Evolutionary conservation across 768 basidiomycete species (phyloP), one percentile per base, ranked within the genome.

Genomic region (Pulveroboletus sp.): DNA sequence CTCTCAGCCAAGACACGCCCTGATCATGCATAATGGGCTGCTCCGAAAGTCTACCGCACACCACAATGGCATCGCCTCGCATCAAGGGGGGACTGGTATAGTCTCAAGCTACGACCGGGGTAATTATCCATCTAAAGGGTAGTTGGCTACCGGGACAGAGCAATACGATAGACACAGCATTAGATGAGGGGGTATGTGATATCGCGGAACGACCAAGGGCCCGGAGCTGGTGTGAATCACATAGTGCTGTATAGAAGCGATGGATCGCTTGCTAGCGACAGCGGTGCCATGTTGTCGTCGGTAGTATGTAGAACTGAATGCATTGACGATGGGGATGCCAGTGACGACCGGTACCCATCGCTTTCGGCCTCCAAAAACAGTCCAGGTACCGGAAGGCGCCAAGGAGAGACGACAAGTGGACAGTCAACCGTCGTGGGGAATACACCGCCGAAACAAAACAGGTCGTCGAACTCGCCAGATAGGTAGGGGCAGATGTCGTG

Each of bases 291-390:
- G 10, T 57, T 50, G 15, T 57, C 51, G 24, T 48, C 41, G 26
- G 43, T 26, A 24, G 46, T 26, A 50, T 57, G 54, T 7, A 64
- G 43, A 18, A 49, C 14, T 40, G 58, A 58, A 50, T 61, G 57
- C 17, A 48, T 55, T 30, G 69, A 67, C 21, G 55, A 53, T 33
- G 64, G 62, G 6, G 63, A 61, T 40, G 62, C 59, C 30, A 51
- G 59, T 11, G 49, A 48, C 10, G 62, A 64, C 27, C 52, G 57
- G 9, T 49, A 56, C 27, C 41, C 46, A 21, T 58, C 52, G 12
- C 51, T 57, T 33, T 47, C 47, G 5, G 47, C 35, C 49, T 59
- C 61, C 38, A 46, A 40, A 43, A 61, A 61, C 10, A 50, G 50
- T 17, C 54, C 57, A 18, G 51, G 42, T 8, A 37, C 9, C n/a